Evolutionary conservation across 2,329 filamentous ascomycete species (phyloP), one percentile per base, ranked within the genome.

Genomic region (Aspergillus uvarum): DNA sequence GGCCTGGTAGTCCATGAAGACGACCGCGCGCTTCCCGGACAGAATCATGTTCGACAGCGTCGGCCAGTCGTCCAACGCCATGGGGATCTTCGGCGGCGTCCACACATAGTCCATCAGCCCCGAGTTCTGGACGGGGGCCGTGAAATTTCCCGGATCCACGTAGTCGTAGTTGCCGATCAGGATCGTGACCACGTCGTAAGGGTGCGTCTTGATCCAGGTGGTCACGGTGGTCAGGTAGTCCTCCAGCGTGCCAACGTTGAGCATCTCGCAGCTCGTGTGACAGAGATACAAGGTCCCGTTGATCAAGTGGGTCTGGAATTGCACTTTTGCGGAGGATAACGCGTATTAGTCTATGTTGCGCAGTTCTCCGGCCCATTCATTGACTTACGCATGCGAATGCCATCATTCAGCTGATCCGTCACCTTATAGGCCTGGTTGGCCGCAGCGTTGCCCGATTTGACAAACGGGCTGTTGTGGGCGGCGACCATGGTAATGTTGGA

Each of bases 151-250:
- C 1, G 89, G 80, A 4, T 80, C 78, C n/a, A 88, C 87, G 72
- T 89, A 90, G 77, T 92, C 90, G 68, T 85, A 88, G 74, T 97
- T 97, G 59, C 88, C 92, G 54, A 97, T 87, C 19, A 97, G 81
- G 64, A 97, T 87, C 1, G 91, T 93, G 26, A 97, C 85, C 1
- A 97, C 90, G 65, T 97, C 93, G 77, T 91, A 94, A 0, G 92
- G 92, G 67, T 97, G 87, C 0, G 72, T 68, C 6, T 83, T 82
- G 2, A 97, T 86, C 93, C 93, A 97, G 48, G 80, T 74, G 38
- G 81, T 82, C 12, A 96, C 89, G 0, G 80, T 82, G 6, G 80
- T 80, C 35, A 97, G 85, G 79, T 91, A 95, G 48, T 85, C 79
- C 56, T 88, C 86, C 54, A 95, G 89, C 7, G 90, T 87, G 0